Conservation (phyloP, 106 monocot genomes). For the Agapanthus africanus region DNA sequence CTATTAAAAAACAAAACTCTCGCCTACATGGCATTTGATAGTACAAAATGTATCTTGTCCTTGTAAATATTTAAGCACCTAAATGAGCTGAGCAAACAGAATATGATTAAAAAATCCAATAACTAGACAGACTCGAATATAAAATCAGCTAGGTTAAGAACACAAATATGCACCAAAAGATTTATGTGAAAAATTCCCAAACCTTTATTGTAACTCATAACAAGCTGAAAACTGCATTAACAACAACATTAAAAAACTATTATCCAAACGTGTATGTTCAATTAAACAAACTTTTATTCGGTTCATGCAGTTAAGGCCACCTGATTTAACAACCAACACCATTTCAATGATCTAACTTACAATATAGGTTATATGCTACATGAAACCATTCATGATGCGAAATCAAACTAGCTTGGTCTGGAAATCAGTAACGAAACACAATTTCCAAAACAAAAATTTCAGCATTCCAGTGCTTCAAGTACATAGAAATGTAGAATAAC, state of each 20-base stretch:
- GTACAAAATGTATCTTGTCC: background rate
- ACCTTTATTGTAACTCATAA: background rate
- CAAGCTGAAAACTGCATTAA: too few relatives aligned
- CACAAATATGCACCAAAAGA: background rate
- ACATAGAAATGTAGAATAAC: constrained; percentile 1
- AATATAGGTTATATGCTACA: background rate
- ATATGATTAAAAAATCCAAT: background rate
- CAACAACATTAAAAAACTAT: too few relatives aligned
- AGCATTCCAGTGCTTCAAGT: background rate
- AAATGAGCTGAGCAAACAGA: background rate
- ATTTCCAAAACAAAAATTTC: background rate
- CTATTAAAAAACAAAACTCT: background rate
- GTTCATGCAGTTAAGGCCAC: too few relatives aligned
- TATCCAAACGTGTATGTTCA: too few relatives aligned
- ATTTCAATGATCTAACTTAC: too few relatives aligned
- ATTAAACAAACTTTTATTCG: too few relatives aligned
- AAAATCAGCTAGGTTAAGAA: background rate
- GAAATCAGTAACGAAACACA: background rate
- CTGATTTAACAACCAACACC: too few relatives aligned
- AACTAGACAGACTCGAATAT: background rate
- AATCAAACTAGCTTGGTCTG: background rate
- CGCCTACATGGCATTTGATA: background rate
- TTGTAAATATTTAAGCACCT: background rate
- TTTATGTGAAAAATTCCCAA: background rate
- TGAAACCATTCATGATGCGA: background rate